phyloP scores from a whole-genome alignment of 331 rosid genomes.

The Malus hybrid region DNA sequence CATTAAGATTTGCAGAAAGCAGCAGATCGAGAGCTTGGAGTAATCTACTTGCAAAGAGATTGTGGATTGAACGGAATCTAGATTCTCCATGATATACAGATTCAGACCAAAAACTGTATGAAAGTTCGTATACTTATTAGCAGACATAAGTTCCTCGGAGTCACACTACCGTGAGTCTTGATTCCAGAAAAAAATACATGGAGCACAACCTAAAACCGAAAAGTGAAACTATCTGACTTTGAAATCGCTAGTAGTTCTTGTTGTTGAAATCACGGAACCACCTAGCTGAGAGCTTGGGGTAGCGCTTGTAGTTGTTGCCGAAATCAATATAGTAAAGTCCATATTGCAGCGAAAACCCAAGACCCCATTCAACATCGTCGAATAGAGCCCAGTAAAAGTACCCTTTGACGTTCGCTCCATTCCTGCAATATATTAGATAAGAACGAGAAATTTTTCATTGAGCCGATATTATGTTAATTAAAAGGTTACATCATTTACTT shows the following conservation, averaged over 20 bases:
- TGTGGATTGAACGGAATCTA: slow-evolving; percentile 36
- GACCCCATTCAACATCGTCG: slow-evolving; percentile 29
- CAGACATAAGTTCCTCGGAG: too few species aligned
- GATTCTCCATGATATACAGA: too few species aligned
- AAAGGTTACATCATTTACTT: not conserved
- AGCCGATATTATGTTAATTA: not conserved
- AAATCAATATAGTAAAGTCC: slow-evolving; percentile 27
- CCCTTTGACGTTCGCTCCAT: slow-evolving; percentile 29
- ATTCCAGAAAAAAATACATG: too few species aligned
- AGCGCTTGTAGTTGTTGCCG: slow-evolving; percentile 8
- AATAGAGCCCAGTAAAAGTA: slow-evolving; percentile 28
- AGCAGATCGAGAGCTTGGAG: slow-evolving; percentile 34
- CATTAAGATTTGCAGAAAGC: slow-evolving; percentile 31
- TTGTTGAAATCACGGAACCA: slow-evolving; percentile 3
- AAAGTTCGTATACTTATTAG: too few species aligned
- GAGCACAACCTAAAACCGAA: too few species aligned
- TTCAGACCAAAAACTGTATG: too few species aligned
- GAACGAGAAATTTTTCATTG: not conserved
- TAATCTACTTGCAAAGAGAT: slow-evolving; percentile 30
- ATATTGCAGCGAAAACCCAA: not conserved
- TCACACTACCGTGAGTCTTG: too few species aligned
- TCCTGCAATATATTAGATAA: not conserved
- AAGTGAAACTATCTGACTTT: too few species aligned
- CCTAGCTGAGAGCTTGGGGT: not conserved
- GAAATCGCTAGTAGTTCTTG: too few species aligned